Evolutionary conservation across 2,329 filamentous ascomycete species (phyloP).

Genomic region (Tolypocladium tundrense): DNA sequence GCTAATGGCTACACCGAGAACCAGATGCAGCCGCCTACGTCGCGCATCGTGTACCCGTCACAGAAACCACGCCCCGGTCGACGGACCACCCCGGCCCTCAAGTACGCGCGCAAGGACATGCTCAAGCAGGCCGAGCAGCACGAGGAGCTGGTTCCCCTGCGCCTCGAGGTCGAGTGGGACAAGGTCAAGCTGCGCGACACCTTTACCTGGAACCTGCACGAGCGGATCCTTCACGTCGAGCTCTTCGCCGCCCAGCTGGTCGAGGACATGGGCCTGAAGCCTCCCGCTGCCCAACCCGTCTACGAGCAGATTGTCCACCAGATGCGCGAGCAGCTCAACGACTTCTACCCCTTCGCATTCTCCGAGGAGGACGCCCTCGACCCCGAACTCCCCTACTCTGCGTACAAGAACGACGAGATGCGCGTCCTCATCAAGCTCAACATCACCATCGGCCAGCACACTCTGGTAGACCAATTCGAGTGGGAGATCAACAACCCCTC

Average conservation of each 20-base stretch:
- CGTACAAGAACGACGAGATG: slow-evolving; percentile 99
- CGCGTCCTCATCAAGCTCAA: slow-evolving; percentile 91
- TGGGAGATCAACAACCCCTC: slow-evolving; percentile 96
- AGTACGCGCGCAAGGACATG: slow-evolving; percentile 70
- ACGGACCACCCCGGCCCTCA: slow-evolving; percentile 61
- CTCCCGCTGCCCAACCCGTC: slow-evolving; percentile 55
- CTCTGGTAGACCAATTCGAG: slow-evolving; percentile 92
- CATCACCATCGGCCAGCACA: slow-evolving; percentile 92
- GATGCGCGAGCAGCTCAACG: slow-evolving; percentile 80
- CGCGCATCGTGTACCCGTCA: slow-evolving; percentile 68
- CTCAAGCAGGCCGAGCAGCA: slow-evolving; percentile 78
- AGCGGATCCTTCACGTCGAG: slow-evolving; percentile 69
- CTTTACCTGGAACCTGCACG: slow-evolving; percentile 97
- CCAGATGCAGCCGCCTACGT: slow-evolving; percentile 45
- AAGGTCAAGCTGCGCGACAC: slow-evolving; percentile 94
- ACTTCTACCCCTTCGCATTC: slow-evolving; percentile 87
- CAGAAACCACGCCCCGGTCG: slow-evolving; percentile 69
- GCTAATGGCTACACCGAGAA: slow-evolving; percentile 78
- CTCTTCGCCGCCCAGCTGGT: slow-evolving; percentile 82
- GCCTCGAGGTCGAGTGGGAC: slow-evolving; percentile 89
- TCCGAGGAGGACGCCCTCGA: slow-evolving; percentile 86
- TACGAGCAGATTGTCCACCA: slow-evolving; percentile 53
- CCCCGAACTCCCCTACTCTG: slow-evolving; percentile 77
- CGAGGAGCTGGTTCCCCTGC: slow-evolving; percentile 84
- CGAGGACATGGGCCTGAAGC: slow-evolving; percentile 77